A percentile compares a stretch with the other conserved stretches of the same genome.
phyloP scores from a whole-genome alignment of 192 early-diverging fungal genomes.

The Backusella tuberculispora region DNA sequence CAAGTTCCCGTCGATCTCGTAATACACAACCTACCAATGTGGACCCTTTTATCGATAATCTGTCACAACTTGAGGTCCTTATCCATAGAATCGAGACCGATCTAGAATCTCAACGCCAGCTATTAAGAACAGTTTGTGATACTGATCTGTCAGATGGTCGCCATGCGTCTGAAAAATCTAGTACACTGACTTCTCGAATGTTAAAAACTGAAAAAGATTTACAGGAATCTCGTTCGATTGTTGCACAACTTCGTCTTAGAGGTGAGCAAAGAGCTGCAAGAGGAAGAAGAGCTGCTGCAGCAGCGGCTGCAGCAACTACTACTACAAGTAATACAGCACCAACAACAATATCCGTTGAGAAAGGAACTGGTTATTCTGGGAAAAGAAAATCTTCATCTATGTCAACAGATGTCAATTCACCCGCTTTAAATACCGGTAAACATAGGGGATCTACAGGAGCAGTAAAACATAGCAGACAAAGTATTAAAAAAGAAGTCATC shows the following conservation, averaged over 20 bases:
- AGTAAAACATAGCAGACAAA: neutral
- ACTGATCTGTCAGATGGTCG: neutral
- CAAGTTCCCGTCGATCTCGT: slow-evolving; percentile 42
- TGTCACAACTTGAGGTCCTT: slow-evolving; percentile 36
- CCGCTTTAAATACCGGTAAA: slow-evolving; percentile 14
- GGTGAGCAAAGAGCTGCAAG: slow-evolving; percentile 40
- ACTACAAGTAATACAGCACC: neutral
- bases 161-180: neutral
- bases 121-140: neutral
- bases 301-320: slow-evolving; percentile 1
- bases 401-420: neutral
- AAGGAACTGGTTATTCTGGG: neutral
- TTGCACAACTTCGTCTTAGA: slow-evolving; percentile 39
- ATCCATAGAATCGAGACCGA: slow-evolving; percentile 40
- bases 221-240: slow-evolving; percentile 41
- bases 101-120: slow-evolving; percentile 22
- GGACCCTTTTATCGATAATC: slow-evolving; percentile 40
- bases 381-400: neutral
- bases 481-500: neutral
- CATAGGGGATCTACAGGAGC: neutral
- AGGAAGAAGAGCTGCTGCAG: slow-evolving; percentile 30
- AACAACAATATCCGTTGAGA: neutral
- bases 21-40: slow-evolving; percentile 42
- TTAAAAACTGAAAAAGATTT: slow-evolving; percentile 43
- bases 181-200: slow-evolving; percentile 14